Percentiles rank a stretch among this genome's conserved stretches.
These are phyloP conservation scores for Nothopassalora personata DNA, from an alignment of 2,329 filamentous ascomycete genomes.

Conservation along the genomic window DNA sequence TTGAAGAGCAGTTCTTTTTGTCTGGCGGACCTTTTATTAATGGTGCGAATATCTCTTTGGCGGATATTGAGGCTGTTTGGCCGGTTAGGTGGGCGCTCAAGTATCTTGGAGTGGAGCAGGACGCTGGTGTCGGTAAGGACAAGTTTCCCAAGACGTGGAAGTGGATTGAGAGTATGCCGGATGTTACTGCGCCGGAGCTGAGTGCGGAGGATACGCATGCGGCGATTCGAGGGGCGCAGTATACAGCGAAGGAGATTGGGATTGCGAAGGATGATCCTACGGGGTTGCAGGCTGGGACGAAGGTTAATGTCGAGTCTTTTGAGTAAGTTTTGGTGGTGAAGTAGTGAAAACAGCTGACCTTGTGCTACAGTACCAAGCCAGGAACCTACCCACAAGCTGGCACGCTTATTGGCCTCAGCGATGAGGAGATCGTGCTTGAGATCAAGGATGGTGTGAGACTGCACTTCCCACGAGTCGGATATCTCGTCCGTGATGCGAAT, in stretches of 20 bases:
- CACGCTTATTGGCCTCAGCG: constrained; percentile 24
- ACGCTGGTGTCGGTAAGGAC: constrained; percentile 21
- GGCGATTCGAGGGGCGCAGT: constrained; percentile 17
- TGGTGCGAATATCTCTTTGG: constrained; percentile 20
- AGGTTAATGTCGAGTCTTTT: constrained; percentile 25
- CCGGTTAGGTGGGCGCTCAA: constrained; percentile 23
- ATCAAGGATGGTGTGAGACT: constrained; percentile 28
- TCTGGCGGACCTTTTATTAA: constrained; percentile 21
- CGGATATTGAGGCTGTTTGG: constrained; percentile 28
- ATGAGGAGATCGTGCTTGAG: constrained; percentile 27
- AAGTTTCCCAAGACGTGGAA: constrained; percentile 25
- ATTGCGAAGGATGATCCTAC: constrained; percentile 18
- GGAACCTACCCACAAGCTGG: constrained; percentile 28
- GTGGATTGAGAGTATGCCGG: constrained; percentile 23
- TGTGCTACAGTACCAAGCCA: constrained; percentile 18
- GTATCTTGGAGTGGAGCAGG: constrained; percentile 18
- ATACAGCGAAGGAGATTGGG: constrained; percentile 15
- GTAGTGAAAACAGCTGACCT: constrained; percentile 3
- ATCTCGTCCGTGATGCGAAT: constrained; percentile 23
- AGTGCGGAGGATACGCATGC: constrained; percentile 25
- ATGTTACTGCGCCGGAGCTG: constrained; percentile 17
- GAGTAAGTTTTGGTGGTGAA: constrained; percentile 21
- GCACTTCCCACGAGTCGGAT: constrained; percentile 39
- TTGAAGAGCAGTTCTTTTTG: constrained; percentile 22
- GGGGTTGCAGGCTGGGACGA: constrained; percentile 18